These are phyloP conservation scores for Schrenkiella parvula DNA, from an alignment of 345 rosid genomes.

Conservation along the genomic window DNA sequence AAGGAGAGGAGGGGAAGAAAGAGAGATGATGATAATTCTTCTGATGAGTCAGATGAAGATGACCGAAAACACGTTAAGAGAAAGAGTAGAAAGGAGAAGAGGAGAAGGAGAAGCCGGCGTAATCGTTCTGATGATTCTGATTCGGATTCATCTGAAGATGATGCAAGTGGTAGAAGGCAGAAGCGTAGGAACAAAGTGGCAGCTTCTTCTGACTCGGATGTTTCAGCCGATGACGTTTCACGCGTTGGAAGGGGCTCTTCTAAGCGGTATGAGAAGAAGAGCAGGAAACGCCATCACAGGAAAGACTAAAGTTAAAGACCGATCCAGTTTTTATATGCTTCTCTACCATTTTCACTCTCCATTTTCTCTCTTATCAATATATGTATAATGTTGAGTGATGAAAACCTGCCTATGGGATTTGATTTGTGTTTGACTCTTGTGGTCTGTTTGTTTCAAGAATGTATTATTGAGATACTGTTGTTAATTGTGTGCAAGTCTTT, in stretches of 20 bases:
- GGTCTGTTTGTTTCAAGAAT: conserved; percentile 22
- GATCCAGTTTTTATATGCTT: neutral
- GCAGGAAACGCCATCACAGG: conserved; percentile 44
- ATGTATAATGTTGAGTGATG: conserved; percentile 10
- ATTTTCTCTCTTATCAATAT: neutral
- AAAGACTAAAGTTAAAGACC: conserved; percentile 21
- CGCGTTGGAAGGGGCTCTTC: conserved; percentile 59
- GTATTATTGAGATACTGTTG: neutral
- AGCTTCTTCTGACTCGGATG: conserved; percentile 47
- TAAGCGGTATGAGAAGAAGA: conserved; percentile 54
- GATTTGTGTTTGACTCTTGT: conserved; percentile 8
- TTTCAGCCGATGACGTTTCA: conserved; percentile 38
- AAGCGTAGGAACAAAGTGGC: conserved; percentile 55
- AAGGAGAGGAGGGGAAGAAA: conserved; percentile 47
- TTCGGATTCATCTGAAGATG: conserved; percentile 28
- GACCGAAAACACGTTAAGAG: conserved; percentile 30
- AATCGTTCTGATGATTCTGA: conserved; percentile 31
- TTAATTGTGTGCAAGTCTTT: neutral
- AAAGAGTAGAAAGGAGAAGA: conserved; percentile 59
- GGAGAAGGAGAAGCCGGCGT: conserved; percentile 51
- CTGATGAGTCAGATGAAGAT: conserved; percentile 34
- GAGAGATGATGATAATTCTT: conserved; percentile 38
- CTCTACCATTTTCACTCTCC: neutral
- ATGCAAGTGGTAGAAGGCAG: conserved; percentile 18
- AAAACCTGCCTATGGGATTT: conserved; percentile 12